Conservation (phyloP, 1,284 basidiomycete genomes). For the Exsudoporus floridanus region DNA sequence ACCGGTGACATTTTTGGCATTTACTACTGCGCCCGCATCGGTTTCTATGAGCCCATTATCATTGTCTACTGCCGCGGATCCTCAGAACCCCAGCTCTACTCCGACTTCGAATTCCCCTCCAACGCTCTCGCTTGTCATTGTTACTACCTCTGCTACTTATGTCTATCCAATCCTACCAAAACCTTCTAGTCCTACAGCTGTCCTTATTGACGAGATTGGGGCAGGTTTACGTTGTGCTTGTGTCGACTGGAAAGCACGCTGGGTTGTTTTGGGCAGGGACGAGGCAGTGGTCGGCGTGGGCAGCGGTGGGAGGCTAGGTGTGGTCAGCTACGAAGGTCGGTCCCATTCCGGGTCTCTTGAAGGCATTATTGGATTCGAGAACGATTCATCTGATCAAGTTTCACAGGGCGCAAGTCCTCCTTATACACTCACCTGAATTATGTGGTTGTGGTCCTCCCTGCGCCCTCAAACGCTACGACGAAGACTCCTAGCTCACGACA, state of each 20-base stretch:
- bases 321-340: conserved; percentile 88
- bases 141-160: conserved; percentile 82
- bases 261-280: conserved; percentile 86
- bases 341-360: neutral
- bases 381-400: neutral
- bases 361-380: neutral
- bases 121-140: conserved; percentile 76
- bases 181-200: conserved; percentile 65
- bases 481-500: conserved; percentile 18
- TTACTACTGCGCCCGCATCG: conserved; percentile 58
- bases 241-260: conserved; percentile 68
- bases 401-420: conserved; percentile 63
- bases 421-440: conserved; percentile 78
- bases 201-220: conserved; percentile 83
- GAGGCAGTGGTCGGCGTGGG: conserved; percentile 92
- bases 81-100: conserved; percentile 4
- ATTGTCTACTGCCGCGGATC: neutral
- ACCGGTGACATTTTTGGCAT: conserved; percentile 90
- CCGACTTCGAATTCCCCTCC: conserved; percentile 22
- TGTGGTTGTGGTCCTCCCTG: conserved; percentile 84
- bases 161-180: conserved; percentile 77
- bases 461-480: conserved; percentile 57
- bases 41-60: conserved; percentile 29
- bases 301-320: conserved; percentile 80
- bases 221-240: conserved; percentile 81